A percentile compares a stretch with the other conserved stretches of the same genome.
phyloP scores from a whole-genome alignment of 164 flowering plant species.

The Vitis rotundifolia region DNA sequence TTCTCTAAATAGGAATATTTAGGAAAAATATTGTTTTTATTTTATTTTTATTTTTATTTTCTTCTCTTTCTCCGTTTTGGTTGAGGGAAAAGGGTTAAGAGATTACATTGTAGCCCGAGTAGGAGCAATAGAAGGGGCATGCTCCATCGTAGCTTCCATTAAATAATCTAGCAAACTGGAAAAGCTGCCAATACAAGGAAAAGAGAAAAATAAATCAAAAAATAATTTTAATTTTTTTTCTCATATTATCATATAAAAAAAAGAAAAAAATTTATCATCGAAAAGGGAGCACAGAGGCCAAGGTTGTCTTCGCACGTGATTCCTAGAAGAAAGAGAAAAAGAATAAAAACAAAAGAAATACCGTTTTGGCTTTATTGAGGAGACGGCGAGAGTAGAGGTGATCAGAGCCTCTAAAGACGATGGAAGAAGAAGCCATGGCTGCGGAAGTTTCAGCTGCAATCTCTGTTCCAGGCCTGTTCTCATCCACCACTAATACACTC shows the following conservation, averaged over 20 bases:
- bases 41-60: no score
- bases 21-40: no score
- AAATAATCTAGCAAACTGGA: constrained; percentile 54
- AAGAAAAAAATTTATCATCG: no score
- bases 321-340: neutral
- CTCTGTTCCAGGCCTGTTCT: constrained; percentile 68
- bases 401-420: constrained; percentile 54
- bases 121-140: constrained; percentile 97
- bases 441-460: constrained; percentile 93
- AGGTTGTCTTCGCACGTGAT: no score
- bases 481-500: constrained; percentile 55
- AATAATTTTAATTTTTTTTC: no score
- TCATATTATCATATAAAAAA: no score
- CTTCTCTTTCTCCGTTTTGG: no score
- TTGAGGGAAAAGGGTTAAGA: neutral
- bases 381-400: constrained; percentile 56
- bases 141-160: constrained; percentile 87
- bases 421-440: constrained; percentile 83
- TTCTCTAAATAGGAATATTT: no score
- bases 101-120: constrained; percentile 86
- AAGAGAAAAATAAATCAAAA: neutral
- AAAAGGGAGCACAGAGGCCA: no score
- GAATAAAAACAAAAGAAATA: constrained; percentile 11
- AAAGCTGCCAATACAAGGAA: constrained; percentile 48
- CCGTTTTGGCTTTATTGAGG: constrained; percentile 79